Base-by-base conservation (phyloP, 2,329 filamentous ascomycete genomes). In the Apiospora marii region DNA sequence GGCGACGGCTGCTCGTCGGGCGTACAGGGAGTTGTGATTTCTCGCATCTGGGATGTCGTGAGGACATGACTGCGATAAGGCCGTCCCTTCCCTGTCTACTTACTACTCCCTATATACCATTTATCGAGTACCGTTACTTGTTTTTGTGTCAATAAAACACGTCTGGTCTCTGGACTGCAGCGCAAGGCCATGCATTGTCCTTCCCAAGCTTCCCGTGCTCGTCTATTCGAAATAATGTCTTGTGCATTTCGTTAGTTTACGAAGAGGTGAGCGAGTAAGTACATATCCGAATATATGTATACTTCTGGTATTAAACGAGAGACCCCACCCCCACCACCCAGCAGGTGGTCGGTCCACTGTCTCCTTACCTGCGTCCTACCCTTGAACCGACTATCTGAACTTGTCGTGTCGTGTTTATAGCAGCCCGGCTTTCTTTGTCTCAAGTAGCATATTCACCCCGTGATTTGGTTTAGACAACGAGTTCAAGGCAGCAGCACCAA, bases 131-230 rank as follows among this genome's bases (percentile, higher is more conserved):
- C 34, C 22, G n/a, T 37, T 37, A 37, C 30, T 12, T 61, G 7
- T 61, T 30, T 14, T 14, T 34, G 27, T 58, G 27, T 34, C 27
- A 30, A 34, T 58, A 30, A 27, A 27, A 6, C 22, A 16, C 51
- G 14, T 58, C 14, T 34, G 51, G 51, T 8, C 51, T 34, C 51
- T 58, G 16, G 51, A 58, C 19, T 7, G 16, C 27, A 34, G 13
- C 27, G 12, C 91, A 14, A 58, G 30, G 27, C 30, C 51, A 34
- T 61, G 16, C 14, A 30, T 34, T 61, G 16, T 34, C 27, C 27
- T 3, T 61, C 34, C 34, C 7, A 19, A 30, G 7, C 37, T 41
- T 41, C 37, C 5, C 10, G 5, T 10, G 7, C 37, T 41, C 10
- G 37, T 41, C 37, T 41, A 41, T 41, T 41, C 8, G 37, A 41